Percentiles rank a stretch among this genome's conserved stretches.
Evolutionary conservation across 2,329 filamentous ascomycete species (phyloP).

Genomic region (Fusarium sp.): DNA sequence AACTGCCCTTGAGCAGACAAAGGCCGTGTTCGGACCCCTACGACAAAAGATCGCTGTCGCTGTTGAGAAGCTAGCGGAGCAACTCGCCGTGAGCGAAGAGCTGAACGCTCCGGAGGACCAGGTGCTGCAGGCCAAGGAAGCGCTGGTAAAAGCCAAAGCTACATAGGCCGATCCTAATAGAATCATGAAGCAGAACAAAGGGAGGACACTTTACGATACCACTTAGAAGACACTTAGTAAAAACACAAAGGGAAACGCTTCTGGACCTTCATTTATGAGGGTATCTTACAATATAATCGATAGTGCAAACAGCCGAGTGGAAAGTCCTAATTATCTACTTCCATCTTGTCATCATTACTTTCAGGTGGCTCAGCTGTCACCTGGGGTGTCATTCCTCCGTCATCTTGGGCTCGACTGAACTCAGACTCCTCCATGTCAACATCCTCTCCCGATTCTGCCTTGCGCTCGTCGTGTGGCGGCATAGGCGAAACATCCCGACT

Average conservation of each 20-base stretch:
- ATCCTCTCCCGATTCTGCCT: slow-evolving; percentile 61
- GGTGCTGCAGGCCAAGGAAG: slow-evolving; percentile 64
- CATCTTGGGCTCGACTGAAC: slow-evolving; percentile 51
- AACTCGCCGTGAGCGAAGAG: slow-evolving; percentile 72
- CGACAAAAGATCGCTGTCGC: slow-evolving; percentile 76
- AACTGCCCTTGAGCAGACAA: slow-evolving; percentile 86
- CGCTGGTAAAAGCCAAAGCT: slow-evolving; percentile 60
- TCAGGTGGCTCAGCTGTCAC: slow-evolving; percentile 61
- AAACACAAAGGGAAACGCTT: slow-evolving; percentile 1
- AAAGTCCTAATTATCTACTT: slow-evolving; percentile 59
- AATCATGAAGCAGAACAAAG: not conserved
- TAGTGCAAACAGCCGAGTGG: not conserved
- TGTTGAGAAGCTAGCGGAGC: slow-evolving; percentile 76
- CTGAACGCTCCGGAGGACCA: slow-evolving; percentile 58
- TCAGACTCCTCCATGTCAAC: slow-evolving; percentile 65
- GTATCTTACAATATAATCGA: slow-evolving; percentile 37
- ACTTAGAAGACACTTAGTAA: slow-evolving; percentile 16
- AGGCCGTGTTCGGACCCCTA: slow-evolving; percentile 79
- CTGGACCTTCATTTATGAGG: slow-evolving; percentile 33
- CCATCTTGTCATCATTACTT: slow-evolving; percentile 69
- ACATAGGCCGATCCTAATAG: slow-evolving; percentile 18
- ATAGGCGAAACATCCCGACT: slow-evolving; percentile 45
- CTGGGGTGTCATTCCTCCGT: slow-evolving; percentile 54
- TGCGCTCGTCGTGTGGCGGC: slow-evolving; percentile 43
- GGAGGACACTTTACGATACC: slow-evolving; percentile 27